Conservation (phyloP, 1,284 basidiomycete genomes). For the Volvariella surrecta region DNA sequence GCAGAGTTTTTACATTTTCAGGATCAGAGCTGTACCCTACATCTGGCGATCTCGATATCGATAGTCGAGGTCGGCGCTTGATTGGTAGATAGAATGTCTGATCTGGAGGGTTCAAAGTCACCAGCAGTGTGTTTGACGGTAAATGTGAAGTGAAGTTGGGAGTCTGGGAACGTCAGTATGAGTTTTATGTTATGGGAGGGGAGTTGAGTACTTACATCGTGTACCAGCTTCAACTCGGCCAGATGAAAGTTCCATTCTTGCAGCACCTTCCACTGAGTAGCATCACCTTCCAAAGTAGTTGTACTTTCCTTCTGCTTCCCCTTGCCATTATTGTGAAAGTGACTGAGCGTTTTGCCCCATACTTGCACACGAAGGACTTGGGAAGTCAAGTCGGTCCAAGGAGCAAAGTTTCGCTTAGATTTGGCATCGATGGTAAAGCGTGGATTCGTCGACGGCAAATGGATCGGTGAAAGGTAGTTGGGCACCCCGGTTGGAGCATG, state of each 20-base stretch:
- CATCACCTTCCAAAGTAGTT: conserved; percentile 19
- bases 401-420: conserved; percentile 3
- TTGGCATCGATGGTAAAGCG: conserved; percentile 48
- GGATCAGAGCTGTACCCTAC: conserved; percentile 65
- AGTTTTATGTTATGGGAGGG: conserved; percentile 3
- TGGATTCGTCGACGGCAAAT: conserved; percentile 71
- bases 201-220: conserved; percentile 40
- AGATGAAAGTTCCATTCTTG: conserved; percentile 65
- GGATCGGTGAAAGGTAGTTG: conserved; percentile 63
- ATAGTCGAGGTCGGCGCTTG: conserved; percentile 14
- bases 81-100: conserved; percentile 49
- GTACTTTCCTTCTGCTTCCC: conserved; percentile 35
- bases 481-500: conserved; percentile 24
- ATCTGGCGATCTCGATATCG: conserved; percentile 40
- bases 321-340: conserved; percentile 7
- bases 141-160: conserved; percentile 25
- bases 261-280: conserved; percentile 50
- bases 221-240: conserved; percentile 46
- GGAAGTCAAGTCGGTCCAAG: conserved; percentile 7
- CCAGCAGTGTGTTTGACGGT: conserved; percentile 65
- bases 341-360: conserved; percentile 38
- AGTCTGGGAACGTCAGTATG: conserved; percentile 5
- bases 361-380: conserved; percentile 16
- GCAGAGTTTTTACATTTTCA: conserved; percentile 26
- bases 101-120: conserved; percentile 53